Evolutionary conservation across 441 rosid genomes (phyloP).

Genomic region (Capsella rubella): DNA sequence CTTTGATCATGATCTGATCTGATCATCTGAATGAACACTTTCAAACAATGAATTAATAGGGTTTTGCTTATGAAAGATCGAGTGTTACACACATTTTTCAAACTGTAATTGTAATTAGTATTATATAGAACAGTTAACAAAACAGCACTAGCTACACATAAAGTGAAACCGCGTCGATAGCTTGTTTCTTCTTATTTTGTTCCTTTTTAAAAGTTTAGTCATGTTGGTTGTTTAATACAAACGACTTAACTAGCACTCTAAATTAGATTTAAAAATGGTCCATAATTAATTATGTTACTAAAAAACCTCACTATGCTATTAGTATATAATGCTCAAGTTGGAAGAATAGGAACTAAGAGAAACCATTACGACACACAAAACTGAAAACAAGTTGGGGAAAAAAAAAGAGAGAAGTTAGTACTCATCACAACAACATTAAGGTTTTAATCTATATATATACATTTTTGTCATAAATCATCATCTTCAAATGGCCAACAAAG

Average conservation of each 20-base stretch:
- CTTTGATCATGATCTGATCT: neutral
- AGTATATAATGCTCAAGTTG: slow-evolving; percentile 9
- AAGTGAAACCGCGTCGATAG: slow-evolving; percentile 33
- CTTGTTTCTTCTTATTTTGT: neutral
- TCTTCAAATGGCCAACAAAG: slow-evolving; percentile 51
- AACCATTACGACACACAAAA: slow-evolving; percentile 24
- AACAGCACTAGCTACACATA: slow-evolving; percentile 22
- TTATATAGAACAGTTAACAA: neutral
- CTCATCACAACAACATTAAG: neutral
- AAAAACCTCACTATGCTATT: neutral
- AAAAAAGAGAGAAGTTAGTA: neutral
- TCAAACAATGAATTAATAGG: neutral
- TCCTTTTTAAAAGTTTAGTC: neutral
- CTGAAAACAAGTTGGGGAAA: slow-evolving; percentile 5
- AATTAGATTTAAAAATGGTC: neutral
- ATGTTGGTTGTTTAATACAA: slow-evolving; percentile 1
- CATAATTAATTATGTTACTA: slow-evolving; percentile 1
- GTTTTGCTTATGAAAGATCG: neutral
- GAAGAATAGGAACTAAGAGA: slow-evolving; percentile 21
- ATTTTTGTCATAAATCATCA: neutral
- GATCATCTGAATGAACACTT: neutral
- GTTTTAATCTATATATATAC: neutral
- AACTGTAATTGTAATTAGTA: neutral
- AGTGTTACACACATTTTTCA: neutral
- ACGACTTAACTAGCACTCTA: neutral